Conservation (phyloP, 495 filamentous ascomycete genomes). For the Xylaria acuta region DNA sequence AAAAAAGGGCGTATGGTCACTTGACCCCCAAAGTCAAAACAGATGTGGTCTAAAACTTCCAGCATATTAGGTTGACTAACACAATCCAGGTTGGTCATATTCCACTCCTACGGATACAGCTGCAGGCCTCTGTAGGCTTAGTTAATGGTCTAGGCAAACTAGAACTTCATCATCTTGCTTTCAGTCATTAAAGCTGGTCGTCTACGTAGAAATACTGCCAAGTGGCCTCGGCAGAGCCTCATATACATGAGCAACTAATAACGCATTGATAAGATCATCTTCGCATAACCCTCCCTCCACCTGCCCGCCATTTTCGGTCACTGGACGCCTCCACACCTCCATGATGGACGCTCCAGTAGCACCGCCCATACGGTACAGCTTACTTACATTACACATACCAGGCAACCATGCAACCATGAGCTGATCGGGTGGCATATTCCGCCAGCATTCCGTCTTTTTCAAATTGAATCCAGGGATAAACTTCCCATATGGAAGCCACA, state of each 20-base stretch:
- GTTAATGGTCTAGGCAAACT: neutral
- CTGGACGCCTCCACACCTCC: slow-evolving; percentile 1
- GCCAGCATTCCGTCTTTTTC: neutral
- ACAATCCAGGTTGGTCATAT: neutral
- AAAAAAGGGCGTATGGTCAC: neutral
- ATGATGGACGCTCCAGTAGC: neutral
- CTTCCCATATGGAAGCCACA: neutral
- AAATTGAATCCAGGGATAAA: neutral
- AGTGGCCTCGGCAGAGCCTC: neutral
- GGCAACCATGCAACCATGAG: neutral
- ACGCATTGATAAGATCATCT: neutral
- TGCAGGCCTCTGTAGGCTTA: neutral
- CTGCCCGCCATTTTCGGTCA: neutral
- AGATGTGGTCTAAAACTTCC: neutral
- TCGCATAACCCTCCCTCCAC: neutral
- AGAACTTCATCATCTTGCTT: neutral
- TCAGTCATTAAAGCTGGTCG: neutral
- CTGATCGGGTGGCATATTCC: neutral
- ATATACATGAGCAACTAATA: neutral
- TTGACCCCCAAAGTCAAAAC: neutral
- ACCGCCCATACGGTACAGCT: slow-evolving; percentile 1
- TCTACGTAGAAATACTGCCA: neutral
- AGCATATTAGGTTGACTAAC: neutral
- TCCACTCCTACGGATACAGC: neutral
- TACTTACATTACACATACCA: no score